Evolutionary conservation across 208 protist genomes (phyloP).

Genomic region (Naegleria lovaniensis): DNA sequence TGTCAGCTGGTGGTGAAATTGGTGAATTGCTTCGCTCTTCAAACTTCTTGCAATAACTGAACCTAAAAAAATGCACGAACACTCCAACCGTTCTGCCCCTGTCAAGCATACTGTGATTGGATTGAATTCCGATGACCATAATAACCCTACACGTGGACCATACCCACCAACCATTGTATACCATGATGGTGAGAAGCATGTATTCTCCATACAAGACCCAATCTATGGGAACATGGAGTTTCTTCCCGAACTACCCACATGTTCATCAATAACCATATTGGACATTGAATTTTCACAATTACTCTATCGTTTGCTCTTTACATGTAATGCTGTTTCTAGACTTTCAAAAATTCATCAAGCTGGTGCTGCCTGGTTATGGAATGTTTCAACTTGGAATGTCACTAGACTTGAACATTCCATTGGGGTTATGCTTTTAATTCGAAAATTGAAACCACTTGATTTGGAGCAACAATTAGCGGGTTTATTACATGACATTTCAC

Average conservation of each 20-base stretch:
- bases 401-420: neutral
- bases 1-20: too few species aligned
- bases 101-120: too few species aligned
- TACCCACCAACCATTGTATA: too few species aligned
- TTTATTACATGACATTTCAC: constrained; percentile 2
- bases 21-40: too few species aligned
- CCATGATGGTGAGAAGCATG: too few species aligned
- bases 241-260: neutral
- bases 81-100: too few species aligned
- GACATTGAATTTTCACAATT: neutral
- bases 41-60: too few species aligned
- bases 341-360: neutral
- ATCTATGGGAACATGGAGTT: neutral
- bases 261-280: neutral
- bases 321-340: neutral
- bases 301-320: neutral
- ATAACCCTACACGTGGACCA: too few species aligned
- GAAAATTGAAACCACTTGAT: neutral
- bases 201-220: neutral
- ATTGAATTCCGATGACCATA: too few species aligned
- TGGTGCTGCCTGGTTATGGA: neutral
- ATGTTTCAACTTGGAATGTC: neutral
- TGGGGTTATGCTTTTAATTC: neutral
- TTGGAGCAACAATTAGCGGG: neutral
- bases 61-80: too few species aligned